Percentiles rank a stretch among this genome's conserved stretches.
These are phyloP conservation scores for Cylindrotheca fusiformis DNA, from an alignment of 108 stramenopile genomes.

Conservation along the genomic window DNA sequence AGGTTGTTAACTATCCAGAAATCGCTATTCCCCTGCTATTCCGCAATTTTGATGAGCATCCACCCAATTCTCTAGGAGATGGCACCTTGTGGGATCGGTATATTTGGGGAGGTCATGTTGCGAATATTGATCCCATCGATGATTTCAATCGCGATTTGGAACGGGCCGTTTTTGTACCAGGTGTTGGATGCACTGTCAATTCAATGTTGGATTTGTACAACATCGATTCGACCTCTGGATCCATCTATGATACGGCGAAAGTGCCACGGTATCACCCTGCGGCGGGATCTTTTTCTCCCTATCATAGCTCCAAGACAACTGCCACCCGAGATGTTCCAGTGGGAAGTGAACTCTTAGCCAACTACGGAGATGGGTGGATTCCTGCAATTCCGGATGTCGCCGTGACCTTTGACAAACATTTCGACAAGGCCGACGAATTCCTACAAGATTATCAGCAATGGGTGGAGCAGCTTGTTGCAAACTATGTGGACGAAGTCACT, in stretches of 20 bases:
- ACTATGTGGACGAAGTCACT: slow-evolving; percentile 13
- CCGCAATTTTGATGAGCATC: slow-evolving; percentile 28
- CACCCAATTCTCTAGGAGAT: slow-evolving; percentile 25
- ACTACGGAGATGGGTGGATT: slow-evolving; percentile 68
- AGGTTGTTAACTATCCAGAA: slow-evolving; percentile 36
- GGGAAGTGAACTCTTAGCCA: slow-evolving; percentile 68
- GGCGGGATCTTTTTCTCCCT: slow-evolving; percentile 63
- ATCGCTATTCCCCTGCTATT: slow-evolving; percentile 56
- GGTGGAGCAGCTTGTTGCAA: slow-evolving; percentile 19
- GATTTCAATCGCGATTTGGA: slow-evolving; percentile 16
- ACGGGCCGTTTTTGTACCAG: slow-evolving; percentile 44
- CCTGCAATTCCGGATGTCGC: slow-evolving; percentile 38
- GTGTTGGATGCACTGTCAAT: slow-evolving; percentile 59
- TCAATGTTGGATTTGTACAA: slow-evolving; percentile 45
- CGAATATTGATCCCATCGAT: slow-evolving; percentile 33
- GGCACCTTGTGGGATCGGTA: slow-evolving; percentile 57
- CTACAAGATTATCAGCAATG: slow-evolving; percentile 24
- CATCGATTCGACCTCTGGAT: slow-evolving; percentile 33
- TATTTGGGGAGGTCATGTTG: slow-evolving; percentile 45
- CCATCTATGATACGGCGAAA: slow-evolving; percentile 46
- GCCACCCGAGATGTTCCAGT: slow-evolving; percentile 28
- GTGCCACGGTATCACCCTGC: slow-evolving; percentile 55
- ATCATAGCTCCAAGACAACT: slow-evolving; percentile 41
- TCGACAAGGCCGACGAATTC: slow-evolving; percentile 44
- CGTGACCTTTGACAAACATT: slow-evolving; percentile 32